Evolutionary conservation across 306 rosid species (phyloP).

Genomic region (Prunus salicina): DNA sequence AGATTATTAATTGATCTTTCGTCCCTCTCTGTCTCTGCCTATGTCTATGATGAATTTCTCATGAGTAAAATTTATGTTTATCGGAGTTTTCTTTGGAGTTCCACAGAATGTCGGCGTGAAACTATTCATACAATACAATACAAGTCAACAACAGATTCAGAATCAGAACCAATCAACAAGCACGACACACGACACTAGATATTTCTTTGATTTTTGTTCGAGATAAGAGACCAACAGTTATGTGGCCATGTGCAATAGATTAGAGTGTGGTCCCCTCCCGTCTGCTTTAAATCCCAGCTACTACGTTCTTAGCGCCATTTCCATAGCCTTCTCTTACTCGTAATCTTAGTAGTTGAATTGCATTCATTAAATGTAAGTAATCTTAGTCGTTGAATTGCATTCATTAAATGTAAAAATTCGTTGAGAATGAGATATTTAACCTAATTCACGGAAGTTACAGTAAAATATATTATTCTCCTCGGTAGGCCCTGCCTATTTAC

Average conservation of each 20-base stretch:
- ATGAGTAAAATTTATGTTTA: neutral
- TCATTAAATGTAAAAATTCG: too few species aligned
- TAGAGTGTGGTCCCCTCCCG: neutral
- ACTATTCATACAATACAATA: neutral
- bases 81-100: slow-evolving; percentile 30
- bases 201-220: neutral
- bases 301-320: neutral
- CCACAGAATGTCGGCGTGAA: slow-evolving; percentile 70
- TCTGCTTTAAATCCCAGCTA: neutral
- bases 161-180: neutral
- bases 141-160: neutral
- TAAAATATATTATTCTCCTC: too few species aligned
- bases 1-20: too few species aligned
- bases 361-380: too few species aligned
- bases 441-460: too few species aligned
- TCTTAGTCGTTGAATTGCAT: too few species aligned
- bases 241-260: neutral
- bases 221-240: neutral
- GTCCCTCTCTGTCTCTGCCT: too few species aligned
- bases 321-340: too few species aligned
- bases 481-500: too few species aligned
- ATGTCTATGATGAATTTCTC: too few species aligned
- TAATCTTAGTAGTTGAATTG: too few species aligned
- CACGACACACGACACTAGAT: neutral
- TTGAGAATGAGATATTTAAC: too few species aligned